These are phyloP conservation scores for Nakataea oryzae DNA, from an alignment of 2,329 filamentous ascomycete species.

Conservation along the genomic window DNA sequence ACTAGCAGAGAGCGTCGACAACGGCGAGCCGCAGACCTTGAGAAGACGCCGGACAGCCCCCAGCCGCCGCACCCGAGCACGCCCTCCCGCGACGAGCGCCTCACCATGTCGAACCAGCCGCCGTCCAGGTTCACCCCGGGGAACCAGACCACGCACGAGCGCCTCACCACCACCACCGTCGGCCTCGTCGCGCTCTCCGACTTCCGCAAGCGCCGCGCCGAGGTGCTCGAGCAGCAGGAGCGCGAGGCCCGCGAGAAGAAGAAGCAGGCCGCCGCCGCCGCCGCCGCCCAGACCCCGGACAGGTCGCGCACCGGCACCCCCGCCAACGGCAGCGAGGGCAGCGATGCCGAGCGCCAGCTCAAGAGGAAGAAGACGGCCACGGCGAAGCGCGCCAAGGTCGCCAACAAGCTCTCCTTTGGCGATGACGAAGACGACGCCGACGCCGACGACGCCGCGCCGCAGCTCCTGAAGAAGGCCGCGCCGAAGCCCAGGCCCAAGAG, in stretches of 20 bases:
- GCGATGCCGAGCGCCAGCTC: constrained; percentile 22
- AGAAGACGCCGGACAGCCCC: no score
- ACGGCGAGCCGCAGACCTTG: no score
- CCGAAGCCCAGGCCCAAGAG: constrained; percentile 9
- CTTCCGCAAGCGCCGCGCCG: constrained; percentile 89
- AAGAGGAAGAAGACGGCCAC: constrained; percentile 31
- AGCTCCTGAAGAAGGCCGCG: constrained; percentile 13
- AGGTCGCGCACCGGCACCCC: constrained; percentile 37
- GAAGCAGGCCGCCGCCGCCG: constrained; percentile 6
- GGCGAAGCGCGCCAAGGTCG: constrained; percentile 23
- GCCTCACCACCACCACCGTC: constrained; percentile 77
- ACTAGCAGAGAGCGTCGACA: no score
- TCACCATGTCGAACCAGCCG: constrained; percentile 28
- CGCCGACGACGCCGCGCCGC: constrained; percentile 20
- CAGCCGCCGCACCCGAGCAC: not conserved
- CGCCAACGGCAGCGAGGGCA: constrained; percentile 26
- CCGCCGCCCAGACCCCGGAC: constrained; percentile 32
- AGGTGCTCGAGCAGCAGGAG: constrained; percentile 86
- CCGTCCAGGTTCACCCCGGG: constrained; percentile 62
- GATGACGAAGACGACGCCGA: constrained; percentile 57
- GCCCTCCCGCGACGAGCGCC: not conserved
- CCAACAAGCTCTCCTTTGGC: constrained; percentile 51
- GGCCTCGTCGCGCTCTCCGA: constrained; percentile 87
- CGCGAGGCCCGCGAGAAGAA: constrained; percentile 58
- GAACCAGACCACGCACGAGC: constrained; percentile 66